Conservation (phyloP, 1,139 yeast genomes). For the Diutina siamensis region DNA sequence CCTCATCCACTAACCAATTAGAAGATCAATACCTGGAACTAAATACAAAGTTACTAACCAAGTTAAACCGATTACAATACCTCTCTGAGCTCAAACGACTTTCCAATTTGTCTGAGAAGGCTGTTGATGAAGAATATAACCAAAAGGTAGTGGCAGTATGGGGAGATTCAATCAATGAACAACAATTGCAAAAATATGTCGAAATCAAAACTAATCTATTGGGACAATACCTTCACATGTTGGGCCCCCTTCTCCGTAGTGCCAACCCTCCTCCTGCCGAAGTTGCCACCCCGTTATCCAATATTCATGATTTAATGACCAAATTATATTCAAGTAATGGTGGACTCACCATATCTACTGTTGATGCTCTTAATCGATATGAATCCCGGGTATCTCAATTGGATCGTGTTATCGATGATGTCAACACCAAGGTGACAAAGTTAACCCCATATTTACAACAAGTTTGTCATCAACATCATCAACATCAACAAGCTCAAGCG, state of each 20-base stretch:
- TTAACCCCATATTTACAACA: too few relatives aligned
- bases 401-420: background rate
- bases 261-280: background rate
- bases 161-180: background rate
- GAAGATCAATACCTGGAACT: background rate
- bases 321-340: background rate
- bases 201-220: background rate
- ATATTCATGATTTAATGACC: background rate
- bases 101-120: background rate
- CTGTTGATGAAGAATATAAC: background rate
- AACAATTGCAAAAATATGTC: background rate
- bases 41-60: background rate
- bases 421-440: too few relatives aligned
- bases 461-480: too few relatives aligned
- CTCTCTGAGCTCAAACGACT: background rate
- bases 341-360: background rate
- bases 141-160: background rate
- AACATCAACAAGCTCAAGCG: background rate
- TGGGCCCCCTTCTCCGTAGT: background rate
- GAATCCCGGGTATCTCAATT: background rate
- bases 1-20: background rate
- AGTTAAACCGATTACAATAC: background rate
- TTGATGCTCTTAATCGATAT: background rate
- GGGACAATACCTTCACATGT: background rate
- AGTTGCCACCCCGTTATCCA: background rate